Evolutionary conservation across 163 green algal genomes (phyloP).

Genomic region (Chlorella variabilis): DNA sequence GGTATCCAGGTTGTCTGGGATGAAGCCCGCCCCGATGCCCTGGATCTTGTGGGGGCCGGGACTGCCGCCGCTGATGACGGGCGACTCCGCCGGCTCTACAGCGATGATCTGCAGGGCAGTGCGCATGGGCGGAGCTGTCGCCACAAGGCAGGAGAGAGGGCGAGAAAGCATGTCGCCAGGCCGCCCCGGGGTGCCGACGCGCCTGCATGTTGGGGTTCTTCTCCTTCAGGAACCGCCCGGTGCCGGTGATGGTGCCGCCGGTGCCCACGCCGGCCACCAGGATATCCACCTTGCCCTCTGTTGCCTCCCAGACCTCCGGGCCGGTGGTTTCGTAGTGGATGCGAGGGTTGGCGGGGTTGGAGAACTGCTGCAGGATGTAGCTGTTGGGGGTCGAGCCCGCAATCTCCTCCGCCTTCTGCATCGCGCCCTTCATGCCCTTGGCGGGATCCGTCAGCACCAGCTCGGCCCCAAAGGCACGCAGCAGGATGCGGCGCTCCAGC

Average conservation of each 20-base stretch:
- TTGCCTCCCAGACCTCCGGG: slow-evolving; percentile 95
- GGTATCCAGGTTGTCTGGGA: slow-evolving; percentile 93
- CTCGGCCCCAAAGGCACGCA: slow-evolving; percentile 96
- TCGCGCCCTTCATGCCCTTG: slow-evolving; percentile 90
- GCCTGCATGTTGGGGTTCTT: slow-evolving; percentile 91
- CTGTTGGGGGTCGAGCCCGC: slow-evolving; percentile 75
- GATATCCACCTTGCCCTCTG: slow-evolving; percentile 85
- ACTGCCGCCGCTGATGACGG: slow-evolving; percentile 92
- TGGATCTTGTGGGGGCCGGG: slow-evolving; percentile 98
- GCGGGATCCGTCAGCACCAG: slow-evolving; percentile 95
- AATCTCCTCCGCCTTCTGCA: slow-evolving; percentile 97
- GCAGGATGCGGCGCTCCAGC: slow-evolving; percentile 92
- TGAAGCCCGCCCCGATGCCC: slow-evolving; percentile 97
- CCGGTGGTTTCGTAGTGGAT: slow-evolving; percentile 93
- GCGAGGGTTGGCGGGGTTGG: slow-evolving; percentile 77
- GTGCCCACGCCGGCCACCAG: slow-evolving; percentile 90
- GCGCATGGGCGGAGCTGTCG: background rate
- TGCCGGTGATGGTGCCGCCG: slow-evolving; percentile 96
- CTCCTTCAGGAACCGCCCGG: slow-evolving; percentile 91
- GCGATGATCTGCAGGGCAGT: slow-evolving; percentile 81
- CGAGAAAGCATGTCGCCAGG: background rate
- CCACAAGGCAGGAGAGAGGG: background rate
- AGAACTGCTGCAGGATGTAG: slow-evolving; percentile 50
- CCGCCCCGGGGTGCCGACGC: background rate
- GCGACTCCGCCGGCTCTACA: slow-evolving; percentile 94